A percentile compares a stretch with the other conserved stretches of the same genome.
phyloP scores from a whole-genome alignment of 2,329 filamentous ascomycete genomes.

The Hymenoscyphus repandus region DNA sequence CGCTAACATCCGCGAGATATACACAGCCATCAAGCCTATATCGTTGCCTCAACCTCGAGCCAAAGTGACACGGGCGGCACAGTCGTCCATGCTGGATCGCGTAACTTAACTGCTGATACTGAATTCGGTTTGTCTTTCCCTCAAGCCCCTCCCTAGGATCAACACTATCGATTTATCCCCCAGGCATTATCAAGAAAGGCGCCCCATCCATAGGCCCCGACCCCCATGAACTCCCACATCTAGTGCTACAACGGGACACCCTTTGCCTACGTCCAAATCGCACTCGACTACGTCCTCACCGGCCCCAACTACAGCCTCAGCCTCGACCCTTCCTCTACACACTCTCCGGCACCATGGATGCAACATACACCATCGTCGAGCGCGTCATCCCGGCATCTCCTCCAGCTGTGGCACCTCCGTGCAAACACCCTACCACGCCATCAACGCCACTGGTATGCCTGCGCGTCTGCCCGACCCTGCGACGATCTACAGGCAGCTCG shows the following conservation, averaged over 20 bases:
- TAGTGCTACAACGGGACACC: constrained; percentile 59
- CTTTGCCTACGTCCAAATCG: constrained; percentile 49
- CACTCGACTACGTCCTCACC: constrained; percentile 49
- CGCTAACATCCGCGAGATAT: constrained; percentile 38
- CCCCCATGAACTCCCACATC: constrained; percentile 46
- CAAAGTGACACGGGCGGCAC: constrained; percentile 42
- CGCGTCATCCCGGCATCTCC: constrained; percentile 46
- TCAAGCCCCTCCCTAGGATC: not conserved
- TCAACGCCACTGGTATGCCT: constrained; percentile 34
- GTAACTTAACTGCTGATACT: constrained; percentile 37
- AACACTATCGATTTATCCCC: not conserved
- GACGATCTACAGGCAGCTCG: constrained; percentile 38
- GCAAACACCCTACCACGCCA: constrained; percentile 39
- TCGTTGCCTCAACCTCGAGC: constrained; percentile 39
- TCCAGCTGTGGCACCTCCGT: constrained; percentile 40
- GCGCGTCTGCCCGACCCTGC: constrained; percentile 36
- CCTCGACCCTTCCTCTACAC: constrained; percentile 50
- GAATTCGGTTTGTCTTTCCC: constrained; percentile 33
- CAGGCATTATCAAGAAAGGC: constrained; percentile 39
- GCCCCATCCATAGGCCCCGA: constrained; percentile 45
- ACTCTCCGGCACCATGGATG: constrained; percentile 45
- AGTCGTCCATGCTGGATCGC: constrained; percentile 37
- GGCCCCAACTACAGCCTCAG: constrained; percentile 54
- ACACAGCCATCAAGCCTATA: constrained; percentile 37
- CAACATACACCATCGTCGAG: constrained; percentile 45